These are phyloP conservation scores for Bretschneidera sinensis DNA, from an alignment of 345 rosid genomes.

Conservation along the genomic window DNA sequence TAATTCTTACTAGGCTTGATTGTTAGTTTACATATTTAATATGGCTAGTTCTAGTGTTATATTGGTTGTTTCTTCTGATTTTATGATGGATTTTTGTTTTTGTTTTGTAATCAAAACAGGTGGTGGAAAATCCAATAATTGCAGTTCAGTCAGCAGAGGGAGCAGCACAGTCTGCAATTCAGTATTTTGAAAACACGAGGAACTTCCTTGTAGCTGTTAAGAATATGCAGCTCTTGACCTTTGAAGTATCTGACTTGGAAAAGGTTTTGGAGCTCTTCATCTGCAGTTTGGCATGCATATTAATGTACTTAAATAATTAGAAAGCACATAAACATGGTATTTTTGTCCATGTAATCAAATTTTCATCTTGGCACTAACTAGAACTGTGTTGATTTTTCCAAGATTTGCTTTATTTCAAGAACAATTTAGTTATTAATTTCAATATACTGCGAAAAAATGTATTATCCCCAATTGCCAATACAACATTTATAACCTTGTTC, in stretches of 20 bases:
- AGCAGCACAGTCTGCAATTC: conserved; percentile 97
- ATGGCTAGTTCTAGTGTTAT: too few species aligned
- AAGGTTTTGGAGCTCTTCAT: conserved; percentile 38
- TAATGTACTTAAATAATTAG: background rate
- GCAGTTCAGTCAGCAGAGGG: conserved; percentile 75
- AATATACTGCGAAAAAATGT: too few species aligned
- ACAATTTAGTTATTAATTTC: too few species aligned
- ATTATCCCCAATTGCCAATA: too few species aligned
- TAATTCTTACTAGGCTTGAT: too few species aligned
- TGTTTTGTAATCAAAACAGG: conserved; percentile 23
- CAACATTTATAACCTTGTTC: too few species aligned
- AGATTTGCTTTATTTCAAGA: too few species aligned
- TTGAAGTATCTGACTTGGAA: conserved; percentile 92
- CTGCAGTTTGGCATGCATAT: background rate
- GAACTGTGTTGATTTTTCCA: too few species aligned
- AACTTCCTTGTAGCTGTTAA: conserved; percentile 89
- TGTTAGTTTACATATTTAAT: too few species aligned
- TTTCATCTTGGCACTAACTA: background rate
- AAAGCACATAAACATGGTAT: background rate
- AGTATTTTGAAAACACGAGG: conserved; percentile 97
- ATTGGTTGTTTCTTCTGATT: too few species aligned
- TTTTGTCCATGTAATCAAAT: background rate
- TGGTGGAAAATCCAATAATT: conserved; percentile 74
- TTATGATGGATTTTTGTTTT: too few species aligned
- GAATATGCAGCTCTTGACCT: conserved; percentile 90